Evolutionary conservation across 257 asterid species (phyloP).

Genomic region (Cordia subcordata): DNA sequence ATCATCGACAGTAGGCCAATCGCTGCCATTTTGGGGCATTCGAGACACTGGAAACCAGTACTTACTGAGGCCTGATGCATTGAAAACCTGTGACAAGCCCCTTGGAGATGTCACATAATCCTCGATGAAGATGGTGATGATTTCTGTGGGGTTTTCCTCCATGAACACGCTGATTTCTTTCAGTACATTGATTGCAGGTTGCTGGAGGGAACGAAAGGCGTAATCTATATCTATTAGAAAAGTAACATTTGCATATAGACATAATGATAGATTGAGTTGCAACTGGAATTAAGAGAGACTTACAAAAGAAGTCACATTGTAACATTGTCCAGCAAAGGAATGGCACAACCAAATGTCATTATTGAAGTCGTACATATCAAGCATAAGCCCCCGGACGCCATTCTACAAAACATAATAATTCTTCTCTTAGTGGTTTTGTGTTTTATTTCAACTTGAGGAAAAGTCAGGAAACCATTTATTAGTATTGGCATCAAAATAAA

Average conservation of each 20-base stretch:
- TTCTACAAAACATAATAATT: slow-evolving; percentile 39
- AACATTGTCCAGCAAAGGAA: slow-evolving; percentile 60
- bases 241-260: neutral
- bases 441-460: neutral
- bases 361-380: slow-evolving; percentile 81
- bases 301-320: slow-evolving; percentile 71
- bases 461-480: neutral
- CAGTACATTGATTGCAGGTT: slow-evolving; percentile 76
- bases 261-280: neutral
- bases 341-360: slow-evolving; percentile 83
- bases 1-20: slow-evolving; percentile 88
- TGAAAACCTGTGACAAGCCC: slow-evolving; percentile 63
- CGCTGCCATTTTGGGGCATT: slow-evolving; percentile 73
- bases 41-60: slow-evolving; percentile 64
- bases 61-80: slow-evolving; percentile 60
- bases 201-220: slow-evolving; percentile 27
- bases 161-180: slow-evolving; percentile 64
- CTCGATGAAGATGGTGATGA: slow-evolving; percentile 75
- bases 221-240: too few species aligned
- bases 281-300: too few species aligned
- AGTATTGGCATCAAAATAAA: neutral
- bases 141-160: slow-evolving; percentile 49
- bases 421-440: neutral
- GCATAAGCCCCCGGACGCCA: slow-evolving; percentile 96
- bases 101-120: slow-evolving; percentile 70